Base-by-base conservation (phyloP, 2,329 filamentous ascomycete species). In the Sporothrix humicola region DNA sequence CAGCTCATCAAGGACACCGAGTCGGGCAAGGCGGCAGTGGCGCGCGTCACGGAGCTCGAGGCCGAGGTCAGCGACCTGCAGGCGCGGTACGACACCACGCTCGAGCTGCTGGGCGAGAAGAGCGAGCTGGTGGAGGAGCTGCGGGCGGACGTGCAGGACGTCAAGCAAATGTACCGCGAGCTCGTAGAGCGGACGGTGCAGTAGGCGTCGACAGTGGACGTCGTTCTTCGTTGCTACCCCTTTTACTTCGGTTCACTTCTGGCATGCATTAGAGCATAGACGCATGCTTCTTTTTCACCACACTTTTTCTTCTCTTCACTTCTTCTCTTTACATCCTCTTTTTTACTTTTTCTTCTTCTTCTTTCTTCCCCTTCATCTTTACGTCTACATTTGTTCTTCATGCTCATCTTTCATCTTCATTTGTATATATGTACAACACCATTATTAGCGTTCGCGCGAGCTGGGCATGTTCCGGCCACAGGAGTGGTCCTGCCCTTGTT, bases 31-130 rank as follows among this genome's bases (percentile, higher is more conserved):
- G 83, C 82, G 1, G 88, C 89, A 2, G 88, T 90, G 15, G 81
- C 84, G 71, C 89, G 87, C 74, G 87, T 94, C 0, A 84, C 85
- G 23, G 86, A 87, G 74, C 81, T 98, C 15, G 91, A 97, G 81
- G 83, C 82, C 63, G 75, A 94, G 77, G 84, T 97, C 69, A 84
- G 83, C 42, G 88, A 89, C 58, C 85, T 98, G 76, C 91, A 93
- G 78, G 85, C 89, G 75, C 87, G 95, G 78, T 97, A 98, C 80
- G 91, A 97, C 80, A 96, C 94, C 15, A 97, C 94, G 74, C 85
- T 99, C 71, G 95, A 98, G 84, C 91, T 98, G 90, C 84, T 99
- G 73, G 96, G 96, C 1, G 96, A 99, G 87, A 97, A 97, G 88
- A 97, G 94, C 81, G 96, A 99, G 85, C 85, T 92, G 79, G 95